Base-by-base conservation (phyloP, 257 asterid species). In the Penstemon davidsonii region DNA sequence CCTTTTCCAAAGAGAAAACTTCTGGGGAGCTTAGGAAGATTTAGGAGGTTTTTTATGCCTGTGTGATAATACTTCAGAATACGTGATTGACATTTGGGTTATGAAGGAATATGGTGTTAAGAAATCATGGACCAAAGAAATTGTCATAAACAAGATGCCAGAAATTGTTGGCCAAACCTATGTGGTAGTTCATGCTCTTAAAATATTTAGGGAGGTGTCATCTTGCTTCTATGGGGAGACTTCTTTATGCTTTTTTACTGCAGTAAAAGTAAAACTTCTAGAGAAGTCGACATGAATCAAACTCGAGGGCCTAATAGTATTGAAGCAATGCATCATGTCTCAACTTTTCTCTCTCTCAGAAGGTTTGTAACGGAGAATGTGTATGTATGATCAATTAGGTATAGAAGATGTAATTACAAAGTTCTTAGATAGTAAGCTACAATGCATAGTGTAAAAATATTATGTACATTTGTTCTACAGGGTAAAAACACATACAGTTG, bases 71-170 rank as follows among this genome's bases (percentile, higher is more conserved):
- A 57, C 67, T 5, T 53, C 73, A 3, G 66, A 73, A 5, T 49
- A 5, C 19, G 55, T 68, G 4, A 65, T 82, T 5, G 75, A 70
- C 8, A 78, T 79, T 4, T 83, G 88, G 91, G 75, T 73, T 39
- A 85, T 83, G 88, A 81, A 79, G 59, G 84, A 85, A 47, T 80
- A 83, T 1, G 18, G 18, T 15, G 75, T 74, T 4, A 43, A 67
- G 46, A 60, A 69, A 45, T 73, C 84, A 1, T 85, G 88, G 85
- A 45, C 38, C 6, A 83, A 73, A 59, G 59, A 79, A 3, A 49
- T 80, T 50, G 84, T 80, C 5, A 79, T 84, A 46, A 69, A 36
- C 40, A 76, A 74, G 50, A 55, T 65, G 52, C 66, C 68, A 0
- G 75, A 67, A 37, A 58, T 72, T 47, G 67, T 39, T 9, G 82